phyloP scores from a whole-genome alignment of 225 moss, liverwort and hornwort species.

The Straminergon stramineum region DNA sequence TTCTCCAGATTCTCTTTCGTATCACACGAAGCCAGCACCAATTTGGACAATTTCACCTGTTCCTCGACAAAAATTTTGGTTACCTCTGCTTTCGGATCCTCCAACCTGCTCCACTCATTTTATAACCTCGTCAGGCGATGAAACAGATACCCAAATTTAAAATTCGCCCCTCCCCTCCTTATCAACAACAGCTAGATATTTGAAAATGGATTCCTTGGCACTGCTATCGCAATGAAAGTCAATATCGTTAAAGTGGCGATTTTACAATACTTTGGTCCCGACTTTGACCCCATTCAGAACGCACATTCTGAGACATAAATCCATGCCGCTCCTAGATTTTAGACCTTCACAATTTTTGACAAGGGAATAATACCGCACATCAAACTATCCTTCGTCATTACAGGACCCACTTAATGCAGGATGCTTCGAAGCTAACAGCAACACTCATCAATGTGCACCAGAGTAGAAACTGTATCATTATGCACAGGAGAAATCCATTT shows the following conservation, averaged over 20 bases:
- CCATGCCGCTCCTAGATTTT: neutral
- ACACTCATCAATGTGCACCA: neutral
- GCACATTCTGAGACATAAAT: neutral
- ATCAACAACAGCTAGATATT: neutral
- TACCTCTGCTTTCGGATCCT: slow-evolving; percentile 61
- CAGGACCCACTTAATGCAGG: neutral
- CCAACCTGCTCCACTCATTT: slow-evolving; percentile 41
- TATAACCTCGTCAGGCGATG: neutral
- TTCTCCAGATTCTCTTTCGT: slow-evolving; percentile 40
- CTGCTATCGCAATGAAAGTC: neutral
- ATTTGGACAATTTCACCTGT: slow-evolving; percentile 42
- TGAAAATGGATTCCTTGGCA: neutral
- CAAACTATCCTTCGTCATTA: neutral
- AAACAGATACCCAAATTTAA: neutral
- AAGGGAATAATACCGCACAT: neutral
- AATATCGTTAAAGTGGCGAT: neutral
- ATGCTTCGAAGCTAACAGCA: neutral
- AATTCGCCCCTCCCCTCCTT: neutral
- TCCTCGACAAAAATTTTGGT: slow-evolving; percentile 39
- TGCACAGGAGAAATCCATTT: neutral
- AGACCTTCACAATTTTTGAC: neutral
- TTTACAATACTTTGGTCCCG: neutral
- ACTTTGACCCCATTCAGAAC: neutral
- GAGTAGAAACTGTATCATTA: too few relatives aligned
- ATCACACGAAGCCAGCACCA: slow-evolving; percentile 37